Base-by-base conservation (phyloP, 805 yeast species). In the Cyberlindnera xishuangbannaensis region DNA sequence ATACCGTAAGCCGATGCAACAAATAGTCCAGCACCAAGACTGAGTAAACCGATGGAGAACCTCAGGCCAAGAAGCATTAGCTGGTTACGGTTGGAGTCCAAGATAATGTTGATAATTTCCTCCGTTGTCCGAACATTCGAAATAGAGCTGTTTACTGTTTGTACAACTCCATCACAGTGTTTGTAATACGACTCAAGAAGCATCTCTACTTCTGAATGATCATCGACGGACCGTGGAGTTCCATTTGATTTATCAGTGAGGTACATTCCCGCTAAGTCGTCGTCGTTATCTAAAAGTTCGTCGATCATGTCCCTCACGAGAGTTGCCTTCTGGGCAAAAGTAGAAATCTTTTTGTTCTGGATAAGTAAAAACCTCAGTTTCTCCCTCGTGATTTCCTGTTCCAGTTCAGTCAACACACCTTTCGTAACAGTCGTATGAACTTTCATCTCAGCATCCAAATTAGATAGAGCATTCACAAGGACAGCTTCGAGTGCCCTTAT, bases 71-170 rank as follows among this genome's bases (percentile, higher is more conserved):
- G 64, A 18, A 87, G 56, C 96, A 92, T 87, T 40, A 92, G 67
- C 45, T 90, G 86, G 58, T 92, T 92, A 58, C 99, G 73, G 57
- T 92, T 90, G 1, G 97, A 82, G 55, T 92, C 99, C 38, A 92
- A 62, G 16, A 92, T 82, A 44, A 92, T 88, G 50, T 87, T 87
- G 40, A 88, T 87, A 49, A 92, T 87, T 56, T 92, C 98, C 56
- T 92, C 97, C 0, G 97, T 88, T 15, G 95, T 84, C 43, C 76
- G 75, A 34, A 92, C 90, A 54, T 90, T 88, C n/a, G 83, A 72
- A 20, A 77, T 71, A 23, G 84, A 62, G 44, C 74, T 83, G 42
- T 81, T 92, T 15, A 81, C 82, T 4, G 83, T 83, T 55, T 92
- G 97, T 2, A 90, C 97, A 42, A 92, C 83, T 49, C 94, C 97